phyloP scores from a whole-genome alignment of 495 filamentous ascomycete species.

The Pyrenopolyporus hunteri region DNA sequence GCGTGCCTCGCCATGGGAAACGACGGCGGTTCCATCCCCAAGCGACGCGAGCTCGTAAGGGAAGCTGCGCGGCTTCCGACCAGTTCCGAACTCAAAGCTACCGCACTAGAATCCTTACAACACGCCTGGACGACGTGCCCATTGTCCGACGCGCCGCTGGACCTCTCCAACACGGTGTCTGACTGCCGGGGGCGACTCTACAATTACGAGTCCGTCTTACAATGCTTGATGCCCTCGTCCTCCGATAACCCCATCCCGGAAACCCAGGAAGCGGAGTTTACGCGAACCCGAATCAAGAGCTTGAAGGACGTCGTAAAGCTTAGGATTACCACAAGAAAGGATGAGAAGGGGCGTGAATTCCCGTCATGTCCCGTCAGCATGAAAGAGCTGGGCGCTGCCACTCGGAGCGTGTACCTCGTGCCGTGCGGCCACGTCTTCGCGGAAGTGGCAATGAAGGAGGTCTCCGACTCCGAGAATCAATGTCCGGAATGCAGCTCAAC shows the following conservation, averaged over 20 bases:
- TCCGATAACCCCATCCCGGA: constrained; percentile 47
- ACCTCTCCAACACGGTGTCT: constrained; percentile 74
- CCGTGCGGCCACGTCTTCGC: constrained; percentile 96
- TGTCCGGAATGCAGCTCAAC: constrained; percentile 74
- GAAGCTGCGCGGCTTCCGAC: constrained; percentile 80
- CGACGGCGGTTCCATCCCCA: constrained; percentile 90
- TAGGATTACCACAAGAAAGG: constrained; percentile 65
- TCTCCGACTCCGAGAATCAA: constrained; percentile 52
- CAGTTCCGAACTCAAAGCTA: constrained; percentile 88
- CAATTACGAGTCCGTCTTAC: constrained; percentile 90
- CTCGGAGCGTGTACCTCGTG: constrained; percentile 86
- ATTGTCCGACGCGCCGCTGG: constrained; percentile 76
- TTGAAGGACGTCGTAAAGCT: constrained; percentile 90
- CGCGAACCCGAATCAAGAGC: constrained; percentile 73
- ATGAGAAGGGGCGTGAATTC: constrained; percentile 52
- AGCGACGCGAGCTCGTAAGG: constrained; percentile 92
- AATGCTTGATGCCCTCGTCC: constrained; percentile 74
- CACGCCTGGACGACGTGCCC: constrained; percentile 89
- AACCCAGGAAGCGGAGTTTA: constrained; percentile 61
- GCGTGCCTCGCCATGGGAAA: constrained; percentile 74
- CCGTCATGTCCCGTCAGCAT: constrained; percentile 89
- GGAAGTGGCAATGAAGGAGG: constrained; percentile 80
- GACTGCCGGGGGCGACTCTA: constrained; percentile 87
- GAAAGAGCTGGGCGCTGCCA: constrained; percentile 79
- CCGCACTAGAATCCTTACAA: constrained; percentile 77